Conservation (phyloP, 495 filamentous ascomycete genomes). For the Geopyxis carbonaria region DNA sequence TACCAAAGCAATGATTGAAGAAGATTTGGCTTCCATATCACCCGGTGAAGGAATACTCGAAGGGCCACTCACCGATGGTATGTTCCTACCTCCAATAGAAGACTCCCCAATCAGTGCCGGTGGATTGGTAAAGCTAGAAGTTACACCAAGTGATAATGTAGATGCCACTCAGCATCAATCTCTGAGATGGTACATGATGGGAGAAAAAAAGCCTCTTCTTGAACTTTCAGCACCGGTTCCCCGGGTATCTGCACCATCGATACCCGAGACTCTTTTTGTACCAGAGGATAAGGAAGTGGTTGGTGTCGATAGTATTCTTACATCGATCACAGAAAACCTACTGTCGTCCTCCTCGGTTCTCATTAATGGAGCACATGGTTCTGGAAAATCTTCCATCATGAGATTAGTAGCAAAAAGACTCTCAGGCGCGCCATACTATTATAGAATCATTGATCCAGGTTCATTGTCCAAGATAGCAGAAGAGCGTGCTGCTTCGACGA, state of each 20-base stretch:
- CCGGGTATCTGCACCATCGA: slow-evolving; percentile 38
- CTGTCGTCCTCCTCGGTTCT: slow-evolving; percentile 76
- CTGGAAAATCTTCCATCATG: slow-evolving; percentile 68
- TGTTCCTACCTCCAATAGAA: slow-evolving; percentile 41
- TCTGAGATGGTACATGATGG: slow-evolving; percentile 57
- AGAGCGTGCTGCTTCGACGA: slow-evolving; percentile 75
- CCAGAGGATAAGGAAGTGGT: slow-evolving; percentile 35
- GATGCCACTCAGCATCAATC: slow-evolving; percentile 34
- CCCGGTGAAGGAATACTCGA: slow-evolving; percentile 47
- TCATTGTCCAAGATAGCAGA: slow-evolving; percentile 42
- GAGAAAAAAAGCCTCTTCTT: slow-evolving; percentile 52
- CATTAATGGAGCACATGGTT: slow-evolving; percentile 69
- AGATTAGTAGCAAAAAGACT: slow-evolving; percentile 29
- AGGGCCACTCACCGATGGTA: slow-evolving; percentile 78
- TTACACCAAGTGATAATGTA: slow-evolving; percentile 26
- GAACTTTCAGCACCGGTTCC: slow-evolving; percentile 36
- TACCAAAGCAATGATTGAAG: slow-evolving; percentile 23
- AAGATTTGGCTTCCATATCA: slow-evolving; percentile 19
- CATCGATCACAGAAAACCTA: slow-evolving; percentile 51
- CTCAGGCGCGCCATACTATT: slow-evolving; percentile 19
- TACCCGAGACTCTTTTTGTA: slow-evolving; percentile 25
- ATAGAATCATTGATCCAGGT: slow-evolving; percentile 20
- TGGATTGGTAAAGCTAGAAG: slow-evolving; percentile 21
- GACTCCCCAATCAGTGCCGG: slow-evolving; percentile 22
- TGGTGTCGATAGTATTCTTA: slow-evolving; percentile 62